Evolutionary conservation across 225 moss, liverwort and hornwort genomes (phyloP), one percentile per base, ranked within the genome.

Genomic region (Marchantia paleacea): DNA sequence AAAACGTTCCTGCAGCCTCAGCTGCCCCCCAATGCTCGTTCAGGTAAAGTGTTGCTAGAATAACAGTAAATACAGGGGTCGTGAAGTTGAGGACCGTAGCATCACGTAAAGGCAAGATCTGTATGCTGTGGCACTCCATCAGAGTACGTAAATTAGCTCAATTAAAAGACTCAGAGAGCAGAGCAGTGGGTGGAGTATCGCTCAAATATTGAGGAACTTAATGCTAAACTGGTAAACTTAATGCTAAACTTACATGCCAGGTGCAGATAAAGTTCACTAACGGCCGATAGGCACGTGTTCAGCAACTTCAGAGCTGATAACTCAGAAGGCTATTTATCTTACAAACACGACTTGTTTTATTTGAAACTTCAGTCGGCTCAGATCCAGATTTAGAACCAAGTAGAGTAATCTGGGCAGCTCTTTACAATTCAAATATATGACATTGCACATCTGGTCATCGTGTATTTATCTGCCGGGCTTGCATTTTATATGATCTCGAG

Each of bases 61-160:
- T 82, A 80, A 92, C 87, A 24, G 92, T 94, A 61, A 92, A 92
- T 65, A 94, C 88, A 22, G 92, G 93, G 67, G 85, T 89, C 66
- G 93, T 94, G 78, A 94, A 94, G 81, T 92, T 94, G 25, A 94
- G 90, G 57, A 92, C 89, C 69, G 89, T 94, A 72, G 93, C 93
- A 84, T 94, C 93, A 61, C 89, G 88, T 84, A 94, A 81, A 78
- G 92, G 92, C 77, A 94, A 83, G 73, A 88, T 81, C 87, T 94
- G 93, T 86, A 94, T 91, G 91, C 92, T 92, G 93, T 89, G 88
- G 76, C 55, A 79, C 78, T 66, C 74, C 76, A 89, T 73, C 63
- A 72, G 65, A 31, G 58, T 22, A 31, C 10, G 13, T 76, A 19
- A 31, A 55, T 76, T 76, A 58, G 55, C 75, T 76, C 58, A 60